Base-by-base conservation (phyloP, 2,329 filamentous ascomycete species). In the Erysiphe pulchra region DNA sequence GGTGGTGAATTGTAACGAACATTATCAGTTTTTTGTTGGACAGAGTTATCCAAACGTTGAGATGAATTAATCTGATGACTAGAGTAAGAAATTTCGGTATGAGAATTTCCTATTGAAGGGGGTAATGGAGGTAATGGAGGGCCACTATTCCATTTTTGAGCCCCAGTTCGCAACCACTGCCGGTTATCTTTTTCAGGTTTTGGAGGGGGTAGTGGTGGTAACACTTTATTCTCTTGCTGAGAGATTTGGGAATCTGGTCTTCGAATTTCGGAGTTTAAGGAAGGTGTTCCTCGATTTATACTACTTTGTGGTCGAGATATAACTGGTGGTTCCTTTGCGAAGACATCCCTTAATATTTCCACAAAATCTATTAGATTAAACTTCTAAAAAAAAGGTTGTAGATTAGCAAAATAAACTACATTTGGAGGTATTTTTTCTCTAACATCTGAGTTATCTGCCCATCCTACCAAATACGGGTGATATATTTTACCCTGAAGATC, bases 301-400 rank as follows among this genome's bases (percentile, higher is more conserved):
- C 63, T 63, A 52, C 67, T 65, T 54, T 69, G 68, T 51, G 75
- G 75, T 52, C 75, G 77, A 32, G 85, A 75, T 49, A 90, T 75
- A 4, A 95, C 82, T 0, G 90, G 90, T 9, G 90, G 90, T 56
- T 98, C 90, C 62, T 92, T 92, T 34, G 85, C 79, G 58, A 98
- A 98, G 18, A 95, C 69, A 46, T 90, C 83, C 52, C 80, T 73
- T 3, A 98, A 63, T 28, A 92, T 80, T 14, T 73, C 75, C 2
- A 95, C 63, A 47, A 95, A 83, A 57, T 93, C 85, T 38, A 80
- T 64, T 2, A 94, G 65, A 31, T 76, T 86, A 0, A 83, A 92
- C 66, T 84, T 87, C 84, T 77, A 45, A 17, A 11, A 37, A 37
- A 8, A 13, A 7, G 16, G 34, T 6, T 17, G 13, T 42, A 2